phyloP scores from a whole-genome alignment of 2,329 filamentous ascomycete genomes.

The Magnaporthales sp. region DNA sequence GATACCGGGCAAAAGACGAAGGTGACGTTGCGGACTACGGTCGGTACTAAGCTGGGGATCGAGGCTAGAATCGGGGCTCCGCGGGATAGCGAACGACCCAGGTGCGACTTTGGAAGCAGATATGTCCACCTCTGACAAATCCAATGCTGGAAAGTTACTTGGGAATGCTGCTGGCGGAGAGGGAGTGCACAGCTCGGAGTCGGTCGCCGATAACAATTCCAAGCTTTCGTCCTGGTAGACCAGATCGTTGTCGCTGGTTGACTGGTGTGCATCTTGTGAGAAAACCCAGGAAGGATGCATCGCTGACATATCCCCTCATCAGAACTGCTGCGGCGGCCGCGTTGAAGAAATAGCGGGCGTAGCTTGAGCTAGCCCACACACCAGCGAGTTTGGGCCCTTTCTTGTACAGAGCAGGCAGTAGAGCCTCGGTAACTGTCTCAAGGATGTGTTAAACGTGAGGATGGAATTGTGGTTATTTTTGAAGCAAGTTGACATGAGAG shows the following conservation, averaged over 20 bases:
- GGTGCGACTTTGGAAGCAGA: neutral
- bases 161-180: neutral
- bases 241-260: neutral
- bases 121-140: neutral
- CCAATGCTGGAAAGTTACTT: neutral
- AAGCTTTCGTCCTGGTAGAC: neutral
- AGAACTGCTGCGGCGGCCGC: neutral
- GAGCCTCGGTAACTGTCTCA: neutral
- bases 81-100: neutral
- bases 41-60: neutral
- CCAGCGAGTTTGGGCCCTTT: neutral
- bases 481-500: neutral
- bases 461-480: neutral
- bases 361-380: neutral
- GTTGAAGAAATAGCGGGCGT: neutral
- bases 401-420: neutral
- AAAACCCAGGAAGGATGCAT: neutral
- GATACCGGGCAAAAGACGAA: neutral
- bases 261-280: neutral
- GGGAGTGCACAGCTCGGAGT: neutral
- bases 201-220: neutral
- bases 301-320: neutral
- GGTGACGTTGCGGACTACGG: neutral
- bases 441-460: neutral
- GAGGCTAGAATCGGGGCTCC: neutral